Evolutionary conservation across 2,329 filamentous ascomycete genomes (phyloP).

Genomic region (Cladosporium sp.): DNA sequence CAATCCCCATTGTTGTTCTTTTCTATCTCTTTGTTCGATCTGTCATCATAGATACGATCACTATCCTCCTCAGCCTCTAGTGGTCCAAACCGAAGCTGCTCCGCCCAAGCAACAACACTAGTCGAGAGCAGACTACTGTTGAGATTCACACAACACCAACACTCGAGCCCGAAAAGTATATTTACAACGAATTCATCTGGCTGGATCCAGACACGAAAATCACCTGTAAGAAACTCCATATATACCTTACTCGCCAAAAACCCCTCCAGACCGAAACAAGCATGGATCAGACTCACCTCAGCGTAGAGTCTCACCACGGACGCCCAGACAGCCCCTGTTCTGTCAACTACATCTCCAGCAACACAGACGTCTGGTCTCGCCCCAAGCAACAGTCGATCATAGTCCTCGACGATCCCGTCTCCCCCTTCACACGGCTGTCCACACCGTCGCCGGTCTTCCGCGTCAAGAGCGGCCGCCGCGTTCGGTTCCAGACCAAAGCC

Average conservation of each 20-base stretch:
- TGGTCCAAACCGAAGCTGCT: not conserved
- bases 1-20: constrained; percentile 5
- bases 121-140: not conserved
- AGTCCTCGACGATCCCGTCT: not conserved
- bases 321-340: not conserved
- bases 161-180: not conserved
- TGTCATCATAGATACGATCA: not conserved
- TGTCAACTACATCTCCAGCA: constrained; percentile 11
- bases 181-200: not conserved
- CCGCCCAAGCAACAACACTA: not conserved
- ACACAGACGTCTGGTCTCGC: constrained; percentile 4
- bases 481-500: not conserved
- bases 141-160: not conserved
- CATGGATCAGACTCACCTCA: constrained; percentile 13
- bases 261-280: not conserved
- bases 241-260: not conserved
- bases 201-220: constrained; percentile 13
- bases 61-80: not conserved
- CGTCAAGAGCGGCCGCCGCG: not conserved
- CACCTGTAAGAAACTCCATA: not conserved
- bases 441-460: not conserved
- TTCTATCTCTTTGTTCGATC: not conserved
- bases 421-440: not conserved
- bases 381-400: not conserved
- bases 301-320: not conserved